Base-by-base conservation (phyloP, 371 early-diverging fungal genomes). In the Mucor irregularis region DNA sequence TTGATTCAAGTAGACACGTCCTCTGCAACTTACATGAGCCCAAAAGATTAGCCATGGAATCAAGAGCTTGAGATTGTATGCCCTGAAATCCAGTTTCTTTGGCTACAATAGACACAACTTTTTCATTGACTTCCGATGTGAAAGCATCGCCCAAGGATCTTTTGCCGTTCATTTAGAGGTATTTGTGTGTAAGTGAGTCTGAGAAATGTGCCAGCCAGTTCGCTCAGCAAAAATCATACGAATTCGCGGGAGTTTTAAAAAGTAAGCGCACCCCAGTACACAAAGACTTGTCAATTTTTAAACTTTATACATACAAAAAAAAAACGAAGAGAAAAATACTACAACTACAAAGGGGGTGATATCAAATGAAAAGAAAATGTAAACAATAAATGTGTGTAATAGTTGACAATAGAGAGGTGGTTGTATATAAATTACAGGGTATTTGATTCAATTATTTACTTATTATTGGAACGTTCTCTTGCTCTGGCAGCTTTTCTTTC, bases 81-180 rank as follows among this genome's bases (percentile, higher is more conserved):
- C 73, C 71, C 9, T 80, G 68, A 53, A 76, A 84, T 8, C 84
- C 84, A 7, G 69, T 74, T 40, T 74, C 66, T 62, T 66, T 63
- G 19, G 65, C 62, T 28, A 74, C 47, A 24, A 71, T 49, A 3
- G 74, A 64, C 0, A 73, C 60, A 11, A 71, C 59, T 38, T 66
- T 68, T 9, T 57, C 43, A 21, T 62, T 58, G 19, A 55, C 39
- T 40, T 44, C 61, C 3, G 29, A 47, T 21, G 35, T 47, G 38
- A 58, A 60, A 40, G 48, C 63, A 22, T 59, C 60, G n/a, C 46
- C 38, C 22, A 43, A 39, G 7, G 50, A 25, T 48, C 64, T 35
- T 37, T 62, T 62, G 11, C 26, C 25, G 14, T 58, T 49, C 64
- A 64, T 64, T 49, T 19, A n/a, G 13, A n/a, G n/a, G n/a, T n/a